Base-by-base conservation (phyloP, 495 filamentous ascomycete species). In the Neurospora sp. region DNA sequence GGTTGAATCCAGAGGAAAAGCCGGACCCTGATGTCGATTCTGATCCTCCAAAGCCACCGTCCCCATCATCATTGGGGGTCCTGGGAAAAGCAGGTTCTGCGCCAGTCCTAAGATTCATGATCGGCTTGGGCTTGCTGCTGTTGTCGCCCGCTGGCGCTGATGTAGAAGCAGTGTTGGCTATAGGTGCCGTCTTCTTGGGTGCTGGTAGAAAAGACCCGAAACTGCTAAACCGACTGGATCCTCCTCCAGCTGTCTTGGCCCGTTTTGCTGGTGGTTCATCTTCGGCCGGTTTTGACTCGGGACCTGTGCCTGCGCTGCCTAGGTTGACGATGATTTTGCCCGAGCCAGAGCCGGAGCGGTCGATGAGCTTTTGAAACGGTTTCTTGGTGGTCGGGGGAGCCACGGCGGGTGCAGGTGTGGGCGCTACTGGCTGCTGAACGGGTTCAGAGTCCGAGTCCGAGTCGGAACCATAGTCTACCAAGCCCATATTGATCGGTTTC, bases 141-240 rank as follows among this genome's bases (percentile, higher is more conserved):
- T 83, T 78, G 42, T 81, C 80, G 18, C 20, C 65, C 38, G 41
- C 27, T 59, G 53, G 10, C 20, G 48, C 44, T 20, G 70, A 59
- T 18, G 42, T 20, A 8, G 74, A 70, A 10, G 71, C 53, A 73
- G 38, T 73, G 78, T 70, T 72, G 35, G 75, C 72, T 27, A 76
- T 74, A 1, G 77, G 68, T 12, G 74, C 44, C n/a, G 77, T 72
- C 76, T 83, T 88, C 81, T 96, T 98, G 20, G 94, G 94, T 39
- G 94, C 88, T 12, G 94, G 94, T n/a, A 98, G 86, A 42, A 97
- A 88, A 4, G 93, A 88, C 77, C 94, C 94, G 82, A 98, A 96
- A 9, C 88, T 90, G 72, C 90, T 87, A 74, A 95, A 92, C 20
- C 86, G 85, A 44, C 88, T 81, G 38, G 39, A 39, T 20, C 72